Conservation (phyloP, 495 filamentous ascomycete species). For the Platismatia glauca region DNA sequence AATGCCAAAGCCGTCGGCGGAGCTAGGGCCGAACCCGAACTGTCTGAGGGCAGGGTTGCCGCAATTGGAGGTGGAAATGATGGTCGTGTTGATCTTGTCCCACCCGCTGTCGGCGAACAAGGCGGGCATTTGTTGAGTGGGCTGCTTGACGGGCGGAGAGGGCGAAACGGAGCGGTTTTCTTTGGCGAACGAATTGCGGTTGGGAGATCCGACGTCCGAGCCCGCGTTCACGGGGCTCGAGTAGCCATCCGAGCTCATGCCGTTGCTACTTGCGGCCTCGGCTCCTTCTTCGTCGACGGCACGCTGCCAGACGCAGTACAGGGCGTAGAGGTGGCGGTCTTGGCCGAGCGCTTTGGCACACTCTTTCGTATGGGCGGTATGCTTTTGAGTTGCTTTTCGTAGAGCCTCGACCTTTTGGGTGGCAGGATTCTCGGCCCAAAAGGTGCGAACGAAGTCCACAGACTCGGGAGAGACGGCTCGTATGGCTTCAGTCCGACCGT, state of each 20-base stretch:
- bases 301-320: slow-evolving; percentile 93
- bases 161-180: slow-evolving; percentile 33
- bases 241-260: slow-evolving; percentile 51
- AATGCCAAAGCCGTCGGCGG: slow-evolving; percentile 91
- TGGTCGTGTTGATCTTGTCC: slow-evolving; percentile 91
- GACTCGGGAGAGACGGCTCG: slow-evolving; percentile 74
- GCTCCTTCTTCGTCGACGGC: slow-evolving; percentile 64
- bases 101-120: slow-evolving; percentile 85
- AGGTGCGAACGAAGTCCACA: slow-evolving; percentile 79
- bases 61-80: slow-evolving; percentile 96
- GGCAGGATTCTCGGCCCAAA: slow-evolving; percentile 86
- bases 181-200: slow-evolving; percentile 40
- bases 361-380: slow-evolving; percentile 69
- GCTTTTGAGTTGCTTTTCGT: slow-evolving; percentile 70
- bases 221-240: slow-evolving; percentile 42
- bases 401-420: slow-evolving; percentile 77
- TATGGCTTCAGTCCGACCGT: slow-evolving; percentile 91
- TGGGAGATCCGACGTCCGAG: slow-evolving; percentile 46
- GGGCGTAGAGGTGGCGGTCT: slow-evolving; percentile 86
- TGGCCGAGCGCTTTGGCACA: slow-evolving; percentile 90
- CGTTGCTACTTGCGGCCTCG: slow-evolving; percentile 45
- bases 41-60: slow-evolving; percentile 94
- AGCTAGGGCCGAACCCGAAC: slow-evolving; percentile 93
- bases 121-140: slow-evolving; percentile 48
- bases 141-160: slow-evolving; percentile 28